Conservation (phyloP, 345 rosid species). For the Conringia planisiliqua region DNA sequence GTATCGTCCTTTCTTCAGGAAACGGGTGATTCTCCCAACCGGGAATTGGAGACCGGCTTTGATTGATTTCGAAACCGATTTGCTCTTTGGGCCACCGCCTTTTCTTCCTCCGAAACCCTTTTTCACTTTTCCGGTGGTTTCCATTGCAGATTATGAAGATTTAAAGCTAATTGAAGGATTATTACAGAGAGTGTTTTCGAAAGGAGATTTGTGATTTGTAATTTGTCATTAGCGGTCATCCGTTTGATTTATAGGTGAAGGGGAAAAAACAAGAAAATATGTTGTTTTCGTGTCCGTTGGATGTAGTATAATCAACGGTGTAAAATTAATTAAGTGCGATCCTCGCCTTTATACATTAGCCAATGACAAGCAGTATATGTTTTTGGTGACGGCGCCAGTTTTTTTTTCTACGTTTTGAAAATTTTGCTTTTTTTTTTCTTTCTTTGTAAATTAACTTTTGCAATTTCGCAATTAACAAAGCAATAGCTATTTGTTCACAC, state of each 20-base stretch:
- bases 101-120: constrained; percentile 82
- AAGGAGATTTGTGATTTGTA: background rate
- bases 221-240: background rate
- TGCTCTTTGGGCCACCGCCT: constrained; percentile 72
- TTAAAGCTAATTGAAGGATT: background rate
- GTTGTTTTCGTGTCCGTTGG: background rate
- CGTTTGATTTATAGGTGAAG: background rate
- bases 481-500: too few relatives aligned
- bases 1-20: constrained; percentile 72
- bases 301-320: constrained; percentile 11
- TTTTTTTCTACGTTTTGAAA: background rate
- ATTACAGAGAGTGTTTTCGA: background rate
- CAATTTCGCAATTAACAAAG: too few relatives aligned
- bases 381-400: background rate
- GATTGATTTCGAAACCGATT: constrained; percentile 65
- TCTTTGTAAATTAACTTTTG: too few relatives aligned
- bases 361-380: background rate
- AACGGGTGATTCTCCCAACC: constrained; percentile 81
- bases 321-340: background rate
- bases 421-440: background rate
- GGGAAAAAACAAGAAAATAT: background rate
- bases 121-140: constrained; percentile 54
- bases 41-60: constrained; percentile 87
- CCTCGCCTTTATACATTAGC: background rate
- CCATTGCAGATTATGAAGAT: constrained; percentile 37